Evolutionary conservation across 139 green algal species (phyloP).

Genomic region (Monoraphidium neglectum): DNA sequence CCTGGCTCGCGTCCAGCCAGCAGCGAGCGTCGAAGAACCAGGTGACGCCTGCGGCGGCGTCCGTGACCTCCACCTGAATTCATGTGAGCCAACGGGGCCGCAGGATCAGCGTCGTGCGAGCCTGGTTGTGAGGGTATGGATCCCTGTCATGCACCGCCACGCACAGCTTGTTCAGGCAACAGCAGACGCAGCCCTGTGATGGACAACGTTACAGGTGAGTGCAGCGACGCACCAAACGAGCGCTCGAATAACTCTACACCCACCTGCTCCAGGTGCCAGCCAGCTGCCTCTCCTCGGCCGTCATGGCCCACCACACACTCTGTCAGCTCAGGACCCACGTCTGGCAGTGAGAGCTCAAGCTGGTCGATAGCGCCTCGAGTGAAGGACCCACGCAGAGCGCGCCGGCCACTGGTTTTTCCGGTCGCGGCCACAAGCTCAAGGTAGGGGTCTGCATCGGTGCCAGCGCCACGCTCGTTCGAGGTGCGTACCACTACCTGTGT

Average conservation of each 20-base stretch:
- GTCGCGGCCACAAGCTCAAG: no score
- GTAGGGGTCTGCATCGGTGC: no score
- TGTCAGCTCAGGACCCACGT: conserved; percentile 50
- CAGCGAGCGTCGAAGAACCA: conserved; percentile 22
- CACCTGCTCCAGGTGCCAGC: conserved; percentile 61
- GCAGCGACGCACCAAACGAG: no score
- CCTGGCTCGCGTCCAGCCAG: conserved; percentile 22
- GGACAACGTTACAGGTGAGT: no score
- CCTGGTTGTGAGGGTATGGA: no score
- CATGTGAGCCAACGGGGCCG: no score
- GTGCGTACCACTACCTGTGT: neutral
- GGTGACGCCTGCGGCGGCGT: neutral
- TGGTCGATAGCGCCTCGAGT: conserved; percentile 16
- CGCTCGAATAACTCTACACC: no score
- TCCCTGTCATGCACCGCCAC: no score
- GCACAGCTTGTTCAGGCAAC: no score
- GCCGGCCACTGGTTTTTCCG: no score
- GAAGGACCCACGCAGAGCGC: neutral
- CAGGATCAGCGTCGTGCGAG: no score
- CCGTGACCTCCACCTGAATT: conserved; percentile 23
- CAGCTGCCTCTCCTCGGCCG: conserved; percentile 28
- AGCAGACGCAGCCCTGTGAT: no score
- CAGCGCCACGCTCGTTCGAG: neutral
- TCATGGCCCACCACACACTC: conserved; percentile 59
- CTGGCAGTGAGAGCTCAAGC: conserved; percentile 60